Conservation (phyloP, 176 grass and related monocot species). For the Stipa capillata region DNA sequence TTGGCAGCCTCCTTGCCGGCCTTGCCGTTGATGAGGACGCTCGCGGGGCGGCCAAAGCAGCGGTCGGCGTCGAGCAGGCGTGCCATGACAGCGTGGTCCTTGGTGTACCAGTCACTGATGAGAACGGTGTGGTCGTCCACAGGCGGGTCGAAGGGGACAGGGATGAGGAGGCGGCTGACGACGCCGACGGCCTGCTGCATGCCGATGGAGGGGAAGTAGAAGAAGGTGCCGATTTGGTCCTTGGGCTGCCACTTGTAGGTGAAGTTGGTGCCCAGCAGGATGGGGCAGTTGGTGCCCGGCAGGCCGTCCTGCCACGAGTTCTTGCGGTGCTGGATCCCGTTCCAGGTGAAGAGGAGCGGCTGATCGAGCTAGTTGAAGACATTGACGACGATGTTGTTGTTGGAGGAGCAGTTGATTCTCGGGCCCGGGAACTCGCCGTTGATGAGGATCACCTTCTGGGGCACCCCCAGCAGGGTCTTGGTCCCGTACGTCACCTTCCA, state of each 20-base stretch:
- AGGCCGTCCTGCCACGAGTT: slow-evolving; percentile 79
- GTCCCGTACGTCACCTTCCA: slow-evolving; percentile 82
- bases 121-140: slow-evolving; percentile 48
- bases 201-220: slow-evolving; percentile 74
- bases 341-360: slow-evolving; percentile 75
- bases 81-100: slow-evolving; percentile 44
- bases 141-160: slow-evolving; percentile 50
- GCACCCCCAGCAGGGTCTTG: slow-evolving; percentile 25
- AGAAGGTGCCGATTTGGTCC: slow-evolving; percentile 96
- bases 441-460: slow-evolving; percentile 68
- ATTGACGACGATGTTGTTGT: slow-evolving; percentile 81
- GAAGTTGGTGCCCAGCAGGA: slow-evolving; percentile 54
- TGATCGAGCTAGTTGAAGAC: slow-evolving; percentile 71
- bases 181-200: slow-evolving; percentile 74
- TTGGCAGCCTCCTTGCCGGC: neutral
- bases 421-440: slow-evolving; percentile 62
- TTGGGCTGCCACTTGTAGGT: slow-evolving; percentile 84
- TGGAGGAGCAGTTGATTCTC: slow-evolving; percentile 63
- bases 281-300: slow-evolving; percentile 67
- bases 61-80: slow-evolving; percentile 28
- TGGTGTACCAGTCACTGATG: slow-evolving; percentile 70
- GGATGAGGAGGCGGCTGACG: slow-evolving; percentile 73
- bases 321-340: slow-evolving; percentile 83
- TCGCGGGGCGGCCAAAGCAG: slow-evolving; percentile 33
- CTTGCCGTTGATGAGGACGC: slow-evolving; percentile 60